Evolutionary conservation across 371 early-diverging fungal species (phyloP).

Genomic region (Saksenaea oblongispora): DNA sequence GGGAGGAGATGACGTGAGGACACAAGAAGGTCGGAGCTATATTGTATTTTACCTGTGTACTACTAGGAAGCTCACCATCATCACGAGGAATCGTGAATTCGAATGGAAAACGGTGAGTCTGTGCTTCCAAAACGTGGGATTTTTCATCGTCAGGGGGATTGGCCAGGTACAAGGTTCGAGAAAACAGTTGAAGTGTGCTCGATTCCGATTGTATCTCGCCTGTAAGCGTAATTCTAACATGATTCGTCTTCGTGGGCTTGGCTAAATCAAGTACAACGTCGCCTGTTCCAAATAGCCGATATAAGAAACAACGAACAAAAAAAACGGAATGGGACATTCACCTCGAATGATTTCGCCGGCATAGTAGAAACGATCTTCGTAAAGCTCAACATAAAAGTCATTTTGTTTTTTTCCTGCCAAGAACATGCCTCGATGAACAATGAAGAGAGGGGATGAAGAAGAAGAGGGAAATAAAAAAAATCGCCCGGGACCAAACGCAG

Average conservation of each 20-base stretch:
- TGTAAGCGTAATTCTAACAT: constrained; percentile 33
- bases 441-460: neutral
- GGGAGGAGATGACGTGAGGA: neutral
- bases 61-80: constrained; percentile 36
- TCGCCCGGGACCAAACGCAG: neutral
- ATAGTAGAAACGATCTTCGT: constrained; percentile 36
- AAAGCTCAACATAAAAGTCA: constrained; percentile 47
- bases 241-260: constrained; percentile 38
- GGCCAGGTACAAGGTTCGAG: constrained; percentile 25
- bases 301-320: neutral
- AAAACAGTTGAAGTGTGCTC: constrained; percentile 21
- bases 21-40: neutral
- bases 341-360: constrained; percentile 49
- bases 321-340: constrained; percentile 9
- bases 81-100: constrained; percentile 35
- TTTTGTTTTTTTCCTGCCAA: constrained; percentile 23
- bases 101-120: constrained; percentile 46
- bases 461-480: neutral
- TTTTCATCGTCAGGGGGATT: constrained; percentile 27
- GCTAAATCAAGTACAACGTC: constrained; percentile 38
- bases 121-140: constrained; percentile 34
- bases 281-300: constrained; percentile 23
- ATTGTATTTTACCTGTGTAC: constrained; percentile 28
- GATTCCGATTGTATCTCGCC: constrained; percentile 33
- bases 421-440: constrained; percentile 10